A percentile compares a stretch with the other conserved stretches of the same genome.
Evolutionary conservation across 495 filamentous ascomycete species (phyloP).

Genomic region (Tuber magnatum): DNA sequence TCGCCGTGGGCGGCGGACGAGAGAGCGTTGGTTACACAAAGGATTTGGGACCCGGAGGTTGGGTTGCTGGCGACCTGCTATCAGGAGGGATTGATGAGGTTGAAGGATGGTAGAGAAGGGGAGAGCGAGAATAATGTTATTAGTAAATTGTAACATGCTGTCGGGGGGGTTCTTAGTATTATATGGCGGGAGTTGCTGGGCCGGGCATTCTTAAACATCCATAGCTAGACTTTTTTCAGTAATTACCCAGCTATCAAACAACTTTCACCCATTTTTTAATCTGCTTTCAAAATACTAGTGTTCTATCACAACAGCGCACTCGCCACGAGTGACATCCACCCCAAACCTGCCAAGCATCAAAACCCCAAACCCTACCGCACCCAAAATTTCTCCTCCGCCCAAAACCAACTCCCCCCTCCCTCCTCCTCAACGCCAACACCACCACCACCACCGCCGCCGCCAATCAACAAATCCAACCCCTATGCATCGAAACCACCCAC

Average conservation of each 20-base stretch:
- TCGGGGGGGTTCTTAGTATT: background rate
- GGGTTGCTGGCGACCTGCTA: slow-evolving; percentile 75
- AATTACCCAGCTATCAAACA: too few relatives aligned
- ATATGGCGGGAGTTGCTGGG: background rate
- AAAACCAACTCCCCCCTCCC: background rate
- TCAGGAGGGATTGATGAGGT: slow-evolving; percentile 61
- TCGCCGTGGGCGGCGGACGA: slow-evolving; percentile 92
- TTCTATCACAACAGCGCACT: background rate
- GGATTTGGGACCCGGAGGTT: slow-evolving; percentile 78
- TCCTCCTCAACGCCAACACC: background rate
- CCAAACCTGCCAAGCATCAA: background rate
- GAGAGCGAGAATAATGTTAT: slow-evolving; percentile 14
- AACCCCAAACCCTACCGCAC: background rate
- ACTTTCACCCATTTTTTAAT: too few relatives aligned
- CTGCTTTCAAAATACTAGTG: background rate
- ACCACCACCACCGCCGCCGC: background rate
- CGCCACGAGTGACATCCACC: background rate
- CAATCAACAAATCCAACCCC: background rate
- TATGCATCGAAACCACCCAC: background rate
- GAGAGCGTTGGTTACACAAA: slow-evolving; percentile 75
- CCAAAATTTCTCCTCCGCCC: background rate
- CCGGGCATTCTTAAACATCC: slow-evolving; percentile 5
- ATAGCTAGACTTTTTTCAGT: background rate
- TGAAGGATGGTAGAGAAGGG: slow-evolving; percentile 45
- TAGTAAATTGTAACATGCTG: background rate